Evolutionary conservation across 768 basidiomycete species (phyloP).

Genomic region (Auricularia sp.): DNA sequence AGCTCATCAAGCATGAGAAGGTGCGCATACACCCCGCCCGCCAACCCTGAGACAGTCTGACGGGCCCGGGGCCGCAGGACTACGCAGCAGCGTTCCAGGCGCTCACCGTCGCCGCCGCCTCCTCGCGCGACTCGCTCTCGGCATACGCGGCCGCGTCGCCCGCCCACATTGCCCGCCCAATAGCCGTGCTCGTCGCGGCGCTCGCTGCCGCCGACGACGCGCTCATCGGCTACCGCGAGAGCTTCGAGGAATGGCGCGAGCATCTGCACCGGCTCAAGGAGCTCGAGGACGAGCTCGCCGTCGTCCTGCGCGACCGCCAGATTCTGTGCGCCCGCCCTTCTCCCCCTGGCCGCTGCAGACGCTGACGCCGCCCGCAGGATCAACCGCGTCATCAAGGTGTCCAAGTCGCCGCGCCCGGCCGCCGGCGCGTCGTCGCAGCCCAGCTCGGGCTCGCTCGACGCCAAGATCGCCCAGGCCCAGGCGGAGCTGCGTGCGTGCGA

Average conservation of each 20-base stretch:
- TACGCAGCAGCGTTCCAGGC: background rate
- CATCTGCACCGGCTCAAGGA: slow-evolving; percentile 49
- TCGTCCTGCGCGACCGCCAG: slow-evolving; percentile 64
- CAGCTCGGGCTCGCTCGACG: background rate
- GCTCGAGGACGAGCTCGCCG: slow-evolving; percentile 64
- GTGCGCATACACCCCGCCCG: background rate
- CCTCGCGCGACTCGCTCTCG: slow-evolving; percentile 34
- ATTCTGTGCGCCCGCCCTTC: slow-evolving; percentile 54
- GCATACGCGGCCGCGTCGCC: slow-evolving; percentile 41
- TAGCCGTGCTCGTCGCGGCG: slow-evolving; percentile 41
- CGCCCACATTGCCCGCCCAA: slow-evolving; percentile 41
- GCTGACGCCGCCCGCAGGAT: slow-evolving; percentile 13
- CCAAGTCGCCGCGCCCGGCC: background rate
- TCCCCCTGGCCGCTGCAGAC: slow-evolving; percentile 35
- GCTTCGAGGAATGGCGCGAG: slow-evolving; percentile 58
- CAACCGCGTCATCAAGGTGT: background rate
- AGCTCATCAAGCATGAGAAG: slow-evolving; percentile 3
- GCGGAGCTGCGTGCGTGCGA: slow-evolving; percentile 78
- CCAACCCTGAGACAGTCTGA: background rate
- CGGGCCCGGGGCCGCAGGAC: background rate
- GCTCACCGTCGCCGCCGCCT: background rate
- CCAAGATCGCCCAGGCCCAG: slow-evolving; percentile 38
- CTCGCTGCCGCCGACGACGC: slow-evolving; percentile 62
- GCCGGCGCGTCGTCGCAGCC: background rate
- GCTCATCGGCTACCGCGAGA: slow-evolving; percentile 45